Conservation (phyloP, 1,284 basidiomycete species). For the Dichomitus squalens region DNA sequence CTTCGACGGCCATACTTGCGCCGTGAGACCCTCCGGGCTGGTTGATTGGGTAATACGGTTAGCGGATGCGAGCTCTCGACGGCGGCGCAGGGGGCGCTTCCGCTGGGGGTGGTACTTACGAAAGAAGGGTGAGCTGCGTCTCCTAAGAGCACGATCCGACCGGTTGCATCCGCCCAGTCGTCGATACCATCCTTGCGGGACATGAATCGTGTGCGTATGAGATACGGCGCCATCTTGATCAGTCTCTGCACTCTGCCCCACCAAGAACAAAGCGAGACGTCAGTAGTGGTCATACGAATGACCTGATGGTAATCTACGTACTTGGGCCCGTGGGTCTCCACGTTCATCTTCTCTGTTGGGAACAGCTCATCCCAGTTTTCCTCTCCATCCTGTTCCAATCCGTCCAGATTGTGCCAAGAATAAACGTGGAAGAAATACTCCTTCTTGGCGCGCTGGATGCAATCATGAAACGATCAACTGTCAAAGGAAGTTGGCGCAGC, state of each 20-base stretch:
- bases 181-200: conserved; percentile 43
- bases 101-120: conserved; percentile 36
- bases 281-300: background rate
- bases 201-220: conserved; percentile 31
- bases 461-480: background rate
- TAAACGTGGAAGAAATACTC: conserved; percentile 28
- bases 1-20: conserved; percentile 44
- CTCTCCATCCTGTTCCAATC: conserved; percentile 16
- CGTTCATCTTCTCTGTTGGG: conserved; percentile 18
- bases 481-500: background rate
- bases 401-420: conserved; percentile 22
- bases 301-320: conserved; percentile 1
- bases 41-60: background rate
- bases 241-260: conserved; percentile 46
- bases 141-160: conserved; percentile 47
- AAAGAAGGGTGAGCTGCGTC: conserved; percentile 51
- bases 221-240: conserved; percentile 40
- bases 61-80: background rate
- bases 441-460: conserved; percentile 20
- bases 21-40: conserved; percentile 41
- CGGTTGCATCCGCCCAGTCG: conserved; percentile 56
- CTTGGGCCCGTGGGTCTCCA: conserved; percentile 17
- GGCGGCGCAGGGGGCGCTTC: background rate
- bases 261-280: background rate
- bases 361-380: conserved; percentile 28